A percentile compares a stretch with the other conserved stretches of the same genome.
Evolutionary conservation across 345 rosid genomes (phyloP).

Genomic region (Combretum micranthum): DNA sequence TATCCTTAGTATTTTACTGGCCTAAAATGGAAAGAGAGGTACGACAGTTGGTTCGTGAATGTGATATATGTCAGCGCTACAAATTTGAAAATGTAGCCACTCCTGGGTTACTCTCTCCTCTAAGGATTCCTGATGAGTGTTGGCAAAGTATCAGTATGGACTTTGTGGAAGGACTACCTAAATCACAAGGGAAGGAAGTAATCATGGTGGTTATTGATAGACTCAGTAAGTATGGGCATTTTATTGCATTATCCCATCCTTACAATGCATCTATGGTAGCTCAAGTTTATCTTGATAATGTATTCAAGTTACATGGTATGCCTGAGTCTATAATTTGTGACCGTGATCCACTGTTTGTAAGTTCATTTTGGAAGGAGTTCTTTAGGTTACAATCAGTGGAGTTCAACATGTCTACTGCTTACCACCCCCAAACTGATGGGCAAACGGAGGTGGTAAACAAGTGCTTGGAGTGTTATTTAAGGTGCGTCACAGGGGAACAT

Average conservation of each 20-base stretch:
- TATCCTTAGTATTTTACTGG: too few relatives aligned
- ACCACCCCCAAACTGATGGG: not conserved
- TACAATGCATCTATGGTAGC: not conserved
- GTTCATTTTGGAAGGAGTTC: not conserved
- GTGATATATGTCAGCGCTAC: too few relatives aligned
- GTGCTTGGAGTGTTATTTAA: conserved; percentile 2
- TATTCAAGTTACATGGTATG: not conserved
- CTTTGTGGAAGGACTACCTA: not conserved
- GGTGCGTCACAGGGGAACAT: not conserved
- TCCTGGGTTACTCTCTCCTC: not conserved
- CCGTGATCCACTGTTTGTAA: not conserved
- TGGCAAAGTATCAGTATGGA: not conserved
- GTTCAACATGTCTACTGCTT: not conserved
- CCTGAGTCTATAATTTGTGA: not conserved
- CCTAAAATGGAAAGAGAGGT: too few relatives aligned
- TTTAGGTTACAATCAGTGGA: not conserved
- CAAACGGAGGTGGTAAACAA: not conserved
- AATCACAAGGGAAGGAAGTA: not conserved
- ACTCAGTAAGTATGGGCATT: conserved; percentile 6
- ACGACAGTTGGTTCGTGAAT: too few relatives aligned
- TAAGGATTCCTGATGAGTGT: not conserved
- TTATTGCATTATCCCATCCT: not conserved
- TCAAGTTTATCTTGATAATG: not conserved
- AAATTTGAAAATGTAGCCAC: not conserved
- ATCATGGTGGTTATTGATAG: conserved; percentile 3